phyloP scores from a whole-genome alignment of 192 early-diverging fungal species.

The Podila minutissima region DNA sequence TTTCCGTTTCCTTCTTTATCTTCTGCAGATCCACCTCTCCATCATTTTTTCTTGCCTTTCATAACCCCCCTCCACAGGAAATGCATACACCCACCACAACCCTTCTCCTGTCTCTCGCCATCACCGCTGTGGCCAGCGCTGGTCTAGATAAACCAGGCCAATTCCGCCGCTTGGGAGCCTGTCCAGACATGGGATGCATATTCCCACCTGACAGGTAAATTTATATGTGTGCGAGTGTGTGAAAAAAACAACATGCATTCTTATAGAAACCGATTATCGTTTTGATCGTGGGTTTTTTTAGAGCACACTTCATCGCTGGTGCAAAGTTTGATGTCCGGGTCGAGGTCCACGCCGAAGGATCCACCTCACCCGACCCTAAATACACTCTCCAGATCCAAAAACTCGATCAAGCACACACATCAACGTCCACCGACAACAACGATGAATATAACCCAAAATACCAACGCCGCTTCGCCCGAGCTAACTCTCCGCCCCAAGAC shows the following conservation, averaged over 20 bases:
- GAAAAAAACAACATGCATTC: no score
- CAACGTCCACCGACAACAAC: constrained; percentile 15
- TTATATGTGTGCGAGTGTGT: neutral
- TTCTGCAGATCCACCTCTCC: no score
- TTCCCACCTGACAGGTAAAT: constrained; percentile 49
- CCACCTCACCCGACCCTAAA: constrained; percentile 46
- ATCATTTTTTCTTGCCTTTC: neutral
- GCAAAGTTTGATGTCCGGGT: constrained; percentile 69
- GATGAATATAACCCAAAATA: no score
- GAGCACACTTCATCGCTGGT: constrained; percentile 66
- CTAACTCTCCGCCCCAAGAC: constrained; percentile 3
- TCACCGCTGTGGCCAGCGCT: neutral
- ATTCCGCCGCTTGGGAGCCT: constrained; percentile 46
- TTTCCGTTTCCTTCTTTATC: no score
- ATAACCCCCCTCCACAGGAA: neutral
- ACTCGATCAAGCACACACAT: constrained; percentile 5
- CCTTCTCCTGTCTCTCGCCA: constrained; percentile 1
- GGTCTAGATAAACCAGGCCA: constrained; percentile 42
- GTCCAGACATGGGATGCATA: constrained; percentile 47
- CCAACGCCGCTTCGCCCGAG: no score
- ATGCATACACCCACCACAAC: neutral
- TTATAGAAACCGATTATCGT: neutral
- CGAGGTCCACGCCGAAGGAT: constrained; percentile 65
- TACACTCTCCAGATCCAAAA: constrained; percentile 61
- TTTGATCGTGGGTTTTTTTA: neutral